Evolutionary conservation across 1,139 yeast genomes (phyloP), one percentile per base, ranked within the genome.

Genomic region (Yarrowia galli): DNA sequence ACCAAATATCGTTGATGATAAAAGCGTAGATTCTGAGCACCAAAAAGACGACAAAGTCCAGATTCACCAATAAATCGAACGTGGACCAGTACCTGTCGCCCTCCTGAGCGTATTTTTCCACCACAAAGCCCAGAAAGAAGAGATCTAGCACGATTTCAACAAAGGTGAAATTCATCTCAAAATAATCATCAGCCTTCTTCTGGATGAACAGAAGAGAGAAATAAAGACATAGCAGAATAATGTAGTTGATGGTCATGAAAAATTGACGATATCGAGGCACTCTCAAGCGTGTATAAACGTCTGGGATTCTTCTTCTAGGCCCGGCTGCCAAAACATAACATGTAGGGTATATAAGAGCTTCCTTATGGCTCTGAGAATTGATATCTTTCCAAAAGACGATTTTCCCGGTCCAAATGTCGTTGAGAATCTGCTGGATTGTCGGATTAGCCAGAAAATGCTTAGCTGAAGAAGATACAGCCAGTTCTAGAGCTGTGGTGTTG

Each of bases 331-430:
- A 15, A 8, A 54, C 61, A 12, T 40, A 54, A 13, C 46, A 38
- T 1, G 46, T 54, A 3, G 61, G 61, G 36, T 75, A 75, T 25
- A 72, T 68, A 38, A 70, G 71, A 3, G 79, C 73, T 15, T 68
- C 67, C 65, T 76, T 75, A 40, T 67, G 71, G 5, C 76, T 71
- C 23, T 71, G 70, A 2, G 73, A 69, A 36, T 74, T 71, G 45
- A 77, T 76, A 32, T 71, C 72, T 53, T 74, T 74, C 79, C 79
- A 77, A 61, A 75, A 76, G 61, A 77, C 77, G 56, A 77, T 76
- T 15, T 73, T 71, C 15, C 79, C 79, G 20, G 72, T 72, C 79
- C 79, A 77, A 20, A 77, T 74, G 9, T 76, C 71, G n/a, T 69
- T 68, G 38, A 76, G 68, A 10, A 75, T 54, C 48, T 54, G 61